Evolutionary conservation across 352 stramenopile species (phyloP).

Genomic region (Phytophthora megakarya): DNA sequence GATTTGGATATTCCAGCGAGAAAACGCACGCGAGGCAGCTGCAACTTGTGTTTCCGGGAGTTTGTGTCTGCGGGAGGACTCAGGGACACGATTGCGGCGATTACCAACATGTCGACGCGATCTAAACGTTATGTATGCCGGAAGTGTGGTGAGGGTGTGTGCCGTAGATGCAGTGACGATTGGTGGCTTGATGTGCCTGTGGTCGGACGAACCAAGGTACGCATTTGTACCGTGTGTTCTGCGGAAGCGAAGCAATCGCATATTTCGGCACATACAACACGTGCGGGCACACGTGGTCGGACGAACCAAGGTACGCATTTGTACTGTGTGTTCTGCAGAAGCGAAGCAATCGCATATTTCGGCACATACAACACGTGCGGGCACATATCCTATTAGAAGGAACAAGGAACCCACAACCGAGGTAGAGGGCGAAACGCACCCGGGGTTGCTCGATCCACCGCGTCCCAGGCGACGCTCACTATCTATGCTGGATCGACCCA

Average conservation of each 20-base stretch:
- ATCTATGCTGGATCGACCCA: conserved; percentile 31
- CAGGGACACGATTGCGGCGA: conserved; percentile 29
- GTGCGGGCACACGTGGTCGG: conserved; percentile 50
- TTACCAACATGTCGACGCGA: conserved; percentile 40
- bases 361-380: conserved; percentile 30
- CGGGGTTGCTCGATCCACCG: conserved; percentile 22
- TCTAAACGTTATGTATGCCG: conserved; percentile 69
- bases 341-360: conserved; percentile 62
- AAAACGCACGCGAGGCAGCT: conserved; percentile 46
- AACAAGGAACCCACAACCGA: conserved; percentile 21
- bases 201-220: conserved; percentile 75
- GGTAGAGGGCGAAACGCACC: conserved; percentile 34
- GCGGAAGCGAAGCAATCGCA: conserved; percentile 70
- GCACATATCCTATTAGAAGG: conserved; percentile 21
- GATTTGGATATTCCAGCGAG: conserved; percentile 68
- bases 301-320: conserved; percentile 81
- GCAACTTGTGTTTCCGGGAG: conserved; percentile 75
- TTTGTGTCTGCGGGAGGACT: conserved; percentile 50
- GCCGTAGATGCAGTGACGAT: conserved; percentile 76
- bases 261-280: conserved; percentile 35
- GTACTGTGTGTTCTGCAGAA: conserved; percentile 80
- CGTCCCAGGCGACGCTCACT: conserved; percentile 23
- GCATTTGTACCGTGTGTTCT: conserved; percentile 86
- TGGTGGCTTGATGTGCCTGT: conserved; percentile 83
- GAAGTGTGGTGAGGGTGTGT: conserved; percentile 81